These are phyloP conservation scores for Athelia psychrophila DNA, from an alignment of 1,284 basidiomycete species.

Conservation along the genomic window DNA sequence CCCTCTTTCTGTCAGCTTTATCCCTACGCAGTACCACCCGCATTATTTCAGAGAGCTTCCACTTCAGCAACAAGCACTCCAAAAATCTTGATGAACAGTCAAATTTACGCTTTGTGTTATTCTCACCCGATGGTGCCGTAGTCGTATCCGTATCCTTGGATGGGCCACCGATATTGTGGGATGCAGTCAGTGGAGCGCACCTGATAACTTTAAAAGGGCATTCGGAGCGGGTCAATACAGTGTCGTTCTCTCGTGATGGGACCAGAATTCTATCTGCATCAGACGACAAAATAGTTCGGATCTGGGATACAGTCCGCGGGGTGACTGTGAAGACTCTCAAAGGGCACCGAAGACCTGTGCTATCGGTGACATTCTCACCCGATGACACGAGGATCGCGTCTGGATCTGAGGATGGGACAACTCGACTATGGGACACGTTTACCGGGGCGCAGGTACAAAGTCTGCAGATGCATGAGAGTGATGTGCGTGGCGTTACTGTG, in stretches of 20 bases:
- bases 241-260: neutral
- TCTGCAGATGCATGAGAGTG: conserved; percentile 9
- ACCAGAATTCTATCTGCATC: neutral
- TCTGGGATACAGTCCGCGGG: neutral
- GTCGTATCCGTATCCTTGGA: neutral
- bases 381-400: conserved; percentile 12
- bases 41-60: too few species aligned
- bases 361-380: conserved; percentile 13
- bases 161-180: neutral
- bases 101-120: neutral
- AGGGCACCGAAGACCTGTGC: conserved; percentile 8
- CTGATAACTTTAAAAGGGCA: neutral
- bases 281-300: neutral
- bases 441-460: conserved; percentile 5
- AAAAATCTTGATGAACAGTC: neutral
- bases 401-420: conserved; percentile 10
- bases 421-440: conserved; percentile 14
- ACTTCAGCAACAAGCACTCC: too few species aligned
- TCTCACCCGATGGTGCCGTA: neutral
- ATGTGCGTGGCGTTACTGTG: conserved; percentile 9
- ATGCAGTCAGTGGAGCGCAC: neutral
- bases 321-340: conserved; percentile 2
- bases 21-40: too few species aligned
- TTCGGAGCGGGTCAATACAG: neutral
- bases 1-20: too few species aligned